Evolutionary conservation across 148 eudicot genomes (phyloP).

Genomic region (Chenopodium quinoa): DNA sequence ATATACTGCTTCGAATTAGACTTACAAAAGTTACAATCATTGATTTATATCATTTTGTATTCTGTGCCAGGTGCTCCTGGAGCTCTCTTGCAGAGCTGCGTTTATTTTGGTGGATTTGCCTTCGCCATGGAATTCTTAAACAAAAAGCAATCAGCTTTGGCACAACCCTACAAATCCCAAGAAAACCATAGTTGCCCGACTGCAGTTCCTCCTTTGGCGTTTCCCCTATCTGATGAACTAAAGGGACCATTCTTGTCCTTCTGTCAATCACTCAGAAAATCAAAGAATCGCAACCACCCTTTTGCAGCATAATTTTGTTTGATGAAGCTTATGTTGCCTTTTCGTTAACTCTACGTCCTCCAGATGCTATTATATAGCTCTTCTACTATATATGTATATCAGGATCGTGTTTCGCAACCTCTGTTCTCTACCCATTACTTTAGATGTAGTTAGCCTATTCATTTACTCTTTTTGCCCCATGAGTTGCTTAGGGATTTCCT

Average conservation of each 20-base stretch:
- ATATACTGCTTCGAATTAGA: not conserved
- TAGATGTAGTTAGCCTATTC: constrained; percentile 14
- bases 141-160: constrained; percentile 79
- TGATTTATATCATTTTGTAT: constrained; percentile 7
- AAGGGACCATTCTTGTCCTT: constrained; percentile 24
- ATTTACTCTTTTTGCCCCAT: constrained; percentile 1
- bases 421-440: not conserved
- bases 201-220: constrained; percentile 52
- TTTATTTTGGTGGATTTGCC: constrained; percentile 85
- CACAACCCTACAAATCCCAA: constrained; percentile 37
- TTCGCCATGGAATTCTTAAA: constrained; percentile 69
- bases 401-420: constrained; percentile 12
- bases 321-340: not conserved
- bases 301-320: not conserved
- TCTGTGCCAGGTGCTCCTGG: constrained; percentile 68
- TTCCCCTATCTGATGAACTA: constrained; percentile 29
- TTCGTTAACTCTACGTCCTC: not conserved
- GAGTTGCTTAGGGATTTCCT: not conserved
- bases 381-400: constrained; percentile 21
- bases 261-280: constrained; percentile 25
- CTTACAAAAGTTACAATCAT: not conserved
- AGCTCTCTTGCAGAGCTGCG: constrained; percentile 74
- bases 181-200: constrained; percentile 27
- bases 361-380: constrained; percentile 9
- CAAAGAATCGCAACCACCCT: constrained; percentile 13